Evolutionary conservation across 106 monocot species (phyloP).

Genomic region (Dendrobium chrysotoxum): DNA sequence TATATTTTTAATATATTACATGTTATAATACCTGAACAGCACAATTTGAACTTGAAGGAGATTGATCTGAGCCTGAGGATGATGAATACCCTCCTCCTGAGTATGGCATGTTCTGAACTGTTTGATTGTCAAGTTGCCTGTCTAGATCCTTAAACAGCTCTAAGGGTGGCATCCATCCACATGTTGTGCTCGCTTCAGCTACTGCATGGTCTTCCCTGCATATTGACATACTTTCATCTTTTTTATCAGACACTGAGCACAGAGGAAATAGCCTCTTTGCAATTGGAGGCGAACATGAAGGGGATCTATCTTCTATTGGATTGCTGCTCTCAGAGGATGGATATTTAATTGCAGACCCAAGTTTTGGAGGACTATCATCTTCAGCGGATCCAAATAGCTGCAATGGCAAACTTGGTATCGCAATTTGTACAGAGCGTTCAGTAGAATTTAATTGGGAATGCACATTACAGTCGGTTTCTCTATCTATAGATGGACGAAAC

Average conservation of each 20-base stretch:
- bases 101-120: slow-evolving; percentile 13
- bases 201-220: slow-evolving; percentile 33
- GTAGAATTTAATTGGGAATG: slow-evolving; percentile 8
- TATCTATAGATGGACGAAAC: slow-evolving; percentile 12
- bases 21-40: slow-evolving; percentile 57
- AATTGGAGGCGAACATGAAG: slow-evolving; percentile 81
- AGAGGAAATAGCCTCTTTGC: slow-evolving; percentile 70
- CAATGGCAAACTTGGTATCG: slow-evolving; percentile 26
- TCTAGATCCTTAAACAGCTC: slow-evolving; percentile 41
- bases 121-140: slow-evolving; percentile 7
- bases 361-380: slow-evolving; percentile 59
- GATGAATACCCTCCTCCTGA: slow-evolving; percentile 27
- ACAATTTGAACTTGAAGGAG: slow-evolving; percentile 86
- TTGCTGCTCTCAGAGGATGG: slow-evolving; percentile 90
- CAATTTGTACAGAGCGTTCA: slow-evolving; percentile 22
- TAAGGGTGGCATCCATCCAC: slow-evolving; percentile 28
- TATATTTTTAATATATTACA: not conserved
- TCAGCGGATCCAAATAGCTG: slow-evolving; percentile 67
- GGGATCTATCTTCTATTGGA: slow-evolving; percentile 82
- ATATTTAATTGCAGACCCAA: slow-evolving; percentile 60
- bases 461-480: not conserved
- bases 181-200: slow-evolving; percentile 47
- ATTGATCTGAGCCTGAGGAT: slow-evolving; percentile 87
- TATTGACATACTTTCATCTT: slow-evolving; percentile 17
- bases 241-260: slow-evolving; percentile 30